Evolutionary conservation across 768 basidiomycete species (phyloP), one percentile per base, ranked within the genome.

Genomic region (Mycena crocata): DNA sequence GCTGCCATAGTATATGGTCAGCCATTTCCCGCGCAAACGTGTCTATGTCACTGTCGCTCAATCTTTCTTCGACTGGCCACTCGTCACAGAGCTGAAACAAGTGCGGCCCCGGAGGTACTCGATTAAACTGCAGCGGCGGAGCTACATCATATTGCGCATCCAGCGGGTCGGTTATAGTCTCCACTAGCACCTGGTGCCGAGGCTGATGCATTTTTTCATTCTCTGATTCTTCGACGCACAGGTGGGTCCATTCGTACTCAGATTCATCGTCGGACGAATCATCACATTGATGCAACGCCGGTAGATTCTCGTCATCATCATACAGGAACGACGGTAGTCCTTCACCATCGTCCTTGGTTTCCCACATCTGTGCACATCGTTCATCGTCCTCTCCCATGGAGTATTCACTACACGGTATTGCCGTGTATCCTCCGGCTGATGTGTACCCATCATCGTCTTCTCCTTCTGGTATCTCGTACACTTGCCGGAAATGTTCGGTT

Each of bases 151-250:
- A n/a, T n/a, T n/a, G n/a, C n/a, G n/a, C n/a, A n/a, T n/a, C n/a
- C n/a, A n/a, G n/a, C n/a, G n/a, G n/a, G n/a, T 15, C 65, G 31
- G 0, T 75, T 63, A 54, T 75, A 79, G 0, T 35, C 40, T 76
- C 78, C 0, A 82, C 66, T 57, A 70, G 81, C 9, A 84, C 67
- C 1, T 75, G 74, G 1, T 73, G 35, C 5, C 0, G 84, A 68
- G 0, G 55, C 67, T 23, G 12, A n/a, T 34, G 35, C 6, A 17
- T 42, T n/a, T n/a, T n/a, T n/a, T n/a, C n/a, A n/a, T n/a, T n/a
- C n/a, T n/a, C n/a, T n/a, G n/a, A n/a, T n/a, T n/a, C n/a, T n/a
- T n/a, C n/a, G n/a, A n/a, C n/a, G n/a, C n/a, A n/a, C n/a, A n/a
- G n/a, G n/a, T n/a, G n/a, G n/a, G n/a, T n/a, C n/a, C n/a, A n/a